Evolutionary conservation across 2,329 filamentous ascomycete genomes (phyloP).

Genomic region (Chaetomium sp.): DNA sequence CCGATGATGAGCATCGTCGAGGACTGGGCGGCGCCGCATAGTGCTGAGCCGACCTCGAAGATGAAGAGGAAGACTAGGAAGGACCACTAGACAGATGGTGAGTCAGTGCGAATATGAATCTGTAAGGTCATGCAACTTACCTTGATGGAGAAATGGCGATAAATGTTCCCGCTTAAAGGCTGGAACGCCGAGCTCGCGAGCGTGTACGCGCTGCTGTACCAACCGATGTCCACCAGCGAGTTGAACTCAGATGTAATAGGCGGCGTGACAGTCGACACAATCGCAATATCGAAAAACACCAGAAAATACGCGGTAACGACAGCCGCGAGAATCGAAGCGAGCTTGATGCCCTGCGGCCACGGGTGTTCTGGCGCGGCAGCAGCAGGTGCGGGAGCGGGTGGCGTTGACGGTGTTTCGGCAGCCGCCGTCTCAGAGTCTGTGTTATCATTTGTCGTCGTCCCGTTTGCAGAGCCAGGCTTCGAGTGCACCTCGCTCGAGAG

Average conservation of each 20-base stretch:
- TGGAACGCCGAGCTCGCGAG: background rate
- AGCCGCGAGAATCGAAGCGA: background rate
- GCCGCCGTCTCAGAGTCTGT: background rate
- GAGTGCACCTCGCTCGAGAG: too few species aligned
- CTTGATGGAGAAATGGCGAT: background rate
- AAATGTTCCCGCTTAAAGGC: slow-evolving; percentile 1
- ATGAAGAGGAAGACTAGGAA: background rate
- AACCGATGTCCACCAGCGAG: background rate
- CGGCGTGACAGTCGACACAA: background rate
- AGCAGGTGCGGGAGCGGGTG: too few species aligned
- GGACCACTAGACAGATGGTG: too few species aligned
- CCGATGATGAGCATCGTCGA: background rate
- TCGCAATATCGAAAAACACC: background rate
- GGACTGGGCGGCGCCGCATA: background rate
- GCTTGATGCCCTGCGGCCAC: background rate
- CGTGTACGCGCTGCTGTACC: slow-evolving; percentile 2
- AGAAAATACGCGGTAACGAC: background rate
- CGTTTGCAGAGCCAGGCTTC: too few species aligned
- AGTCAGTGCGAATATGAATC: too few species aligned
- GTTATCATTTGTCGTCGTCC: too few species aligned
- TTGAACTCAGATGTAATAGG: background rate
- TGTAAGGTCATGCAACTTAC: background rate
- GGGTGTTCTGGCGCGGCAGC: background rate
- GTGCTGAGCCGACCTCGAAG: background rate
- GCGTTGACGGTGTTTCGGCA: background rate